A percentile compares a stretch with the other conserved stretches of the same genome.
Conservation (phyloP, 2,329 filamentous ascomycete genomes). For the Phyllosticta citribraziliensis region DNA sequence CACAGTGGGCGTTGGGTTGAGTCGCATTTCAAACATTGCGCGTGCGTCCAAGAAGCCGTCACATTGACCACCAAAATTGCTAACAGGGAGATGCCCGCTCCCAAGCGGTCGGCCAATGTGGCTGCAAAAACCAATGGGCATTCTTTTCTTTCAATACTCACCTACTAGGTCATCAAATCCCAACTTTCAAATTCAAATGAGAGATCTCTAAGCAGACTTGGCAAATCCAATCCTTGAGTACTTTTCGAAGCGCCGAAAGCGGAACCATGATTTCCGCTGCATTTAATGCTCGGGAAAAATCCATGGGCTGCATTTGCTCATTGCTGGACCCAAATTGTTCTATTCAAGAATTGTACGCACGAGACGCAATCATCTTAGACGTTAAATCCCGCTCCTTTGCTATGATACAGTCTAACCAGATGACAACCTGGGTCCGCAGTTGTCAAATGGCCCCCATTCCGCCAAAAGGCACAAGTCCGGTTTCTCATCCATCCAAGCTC, state of each 20-base stretch:
- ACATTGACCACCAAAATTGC: too few relatives aligned
- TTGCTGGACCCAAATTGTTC: not conserved
- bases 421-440: not conserved
- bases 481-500: not conserved
- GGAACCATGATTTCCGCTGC: not conserved
- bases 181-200: too few relatives aligned
- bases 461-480: not conserved
- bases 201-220: too few relatives aligned
- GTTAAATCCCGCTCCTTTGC: not conserved
- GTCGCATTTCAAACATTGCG: not conserved
- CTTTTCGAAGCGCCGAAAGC: too few relatives aligned
- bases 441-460: not conserved
- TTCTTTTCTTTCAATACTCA: too few relatives aligned
- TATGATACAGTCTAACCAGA: conserved; percentile 31
- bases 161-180: too few relatives aligned
- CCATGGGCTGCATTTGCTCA: not conserved
- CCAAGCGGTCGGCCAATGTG: too few relatives aligned
- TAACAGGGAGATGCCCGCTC: too few relatives aligned
- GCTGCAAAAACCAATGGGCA: too few relatives aligned
- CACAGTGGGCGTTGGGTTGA: not conserved
- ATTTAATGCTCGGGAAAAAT: not conserved
- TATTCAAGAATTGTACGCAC: not conserved
- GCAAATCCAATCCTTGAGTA: too few relatives aligned
- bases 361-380: not conserved
- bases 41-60: too few relatives aligned